These are phyloP conservation scores for Penicillium decumbens DNA, from an alignment of 2,329 filamentous ascomycete species.

Conservation along the genomic window DNA sequence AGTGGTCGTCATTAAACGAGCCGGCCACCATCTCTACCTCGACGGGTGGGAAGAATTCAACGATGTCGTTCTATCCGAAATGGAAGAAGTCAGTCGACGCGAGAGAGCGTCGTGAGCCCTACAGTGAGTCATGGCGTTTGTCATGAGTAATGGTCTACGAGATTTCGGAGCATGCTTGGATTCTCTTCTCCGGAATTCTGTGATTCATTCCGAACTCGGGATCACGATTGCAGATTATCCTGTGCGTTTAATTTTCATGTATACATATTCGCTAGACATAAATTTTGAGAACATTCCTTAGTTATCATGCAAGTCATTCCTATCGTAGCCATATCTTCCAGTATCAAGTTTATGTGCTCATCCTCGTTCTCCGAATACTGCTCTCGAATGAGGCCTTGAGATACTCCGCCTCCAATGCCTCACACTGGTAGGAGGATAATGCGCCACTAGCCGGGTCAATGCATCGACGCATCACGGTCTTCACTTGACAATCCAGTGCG, in stretches of 20 bases:
- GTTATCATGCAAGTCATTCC: background rate
- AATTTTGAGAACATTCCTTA: conserved; percentile 2
- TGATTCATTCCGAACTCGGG: background rate
- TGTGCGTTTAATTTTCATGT: conserved; percentile 1
- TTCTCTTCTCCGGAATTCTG: conserved; percentile 3
- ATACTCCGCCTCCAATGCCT: conserved; percentile 25
- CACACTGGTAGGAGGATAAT: conserved; percentile 22
- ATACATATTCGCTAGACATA: conserved; percentile 15
- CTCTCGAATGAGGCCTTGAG: conserved; percentile 21
- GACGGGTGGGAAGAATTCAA: conserved; percentile 70
- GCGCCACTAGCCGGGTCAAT: conserved; percentile 22
- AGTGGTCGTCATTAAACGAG: conserved; percentile 70
- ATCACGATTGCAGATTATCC: background rate
- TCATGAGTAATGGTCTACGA: conserved; percentile 11
- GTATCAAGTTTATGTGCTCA: background rate
- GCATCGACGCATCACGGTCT: conserved; percentile 15
- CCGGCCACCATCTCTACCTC: conserved; percentile 68
- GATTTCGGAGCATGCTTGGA: conserved; percentile 9
- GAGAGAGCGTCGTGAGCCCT: conserved; percentile 20
- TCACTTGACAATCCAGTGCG: conserved; percentile 15
- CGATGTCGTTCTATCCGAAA: conserved; percentile 59
- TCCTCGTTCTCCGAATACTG: conserved; percentile 3
- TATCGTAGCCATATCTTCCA: background rate
- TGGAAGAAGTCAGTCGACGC: conserved; percentile 54
- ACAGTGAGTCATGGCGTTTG: background rate